Evolutionary conservation across 2,329 filamentous ascomycete species (phyloP).

Genomic region (Beauveria asiatica): DNA sequence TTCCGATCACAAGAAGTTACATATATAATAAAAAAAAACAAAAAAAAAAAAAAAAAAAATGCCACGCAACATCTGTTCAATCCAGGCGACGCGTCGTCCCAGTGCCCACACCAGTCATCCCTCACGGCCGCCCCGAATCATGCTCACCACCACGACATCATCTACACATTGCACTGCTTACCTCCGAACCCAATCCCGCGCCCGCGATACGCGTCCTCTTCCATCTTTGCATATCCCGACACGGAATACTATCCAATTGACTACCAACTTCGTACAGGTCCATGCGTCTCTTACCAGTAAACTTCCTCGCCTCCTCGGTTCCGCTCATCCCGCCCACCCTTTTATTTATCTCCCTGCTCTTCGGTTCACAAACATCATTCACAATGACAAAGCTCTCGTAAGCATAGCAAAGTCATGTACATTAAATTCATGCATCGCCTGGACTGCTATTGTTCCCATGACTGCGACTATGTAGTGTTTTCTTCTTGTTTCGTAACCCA

Average conservation of each 20-base stretch:
- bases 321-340: background rate
- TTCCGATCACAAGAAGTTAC: too few species aligned
- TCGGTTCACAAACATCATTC: background rate
- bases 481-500: background rate
- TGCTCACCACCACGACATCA: background rate
- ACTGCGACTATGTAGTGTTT: background rate
- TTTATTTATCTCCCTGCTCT: background rate
- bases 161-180: background rate
- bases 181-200: constrained; percentile 1
- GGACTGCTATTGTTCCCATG: background rate
- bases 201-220: background rate
- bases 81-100: too few species aligned
- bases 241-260: background rate
- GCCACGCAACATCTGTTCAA: background rate
- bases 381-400: background rate
- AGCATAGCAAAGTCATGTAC: constrained; percentile 1
- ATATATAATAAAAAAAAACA: too few species aligned
- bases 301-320: background rate
- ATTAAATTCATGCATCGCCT: background rate
- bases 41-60: too few species aligned
- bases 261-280: background rate
- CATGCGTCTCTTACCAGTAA: too few species aligned
- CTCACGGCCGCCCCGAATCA: background rate
- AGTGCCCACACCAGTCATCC: too few species aligned
- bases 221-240: background rate